Percentiles rank a stretch among this genome's conserved stretches.
phyloP scores from a whole-genome alignment of 805 yeast genomes.

The Candida gorgasii region DNA sequence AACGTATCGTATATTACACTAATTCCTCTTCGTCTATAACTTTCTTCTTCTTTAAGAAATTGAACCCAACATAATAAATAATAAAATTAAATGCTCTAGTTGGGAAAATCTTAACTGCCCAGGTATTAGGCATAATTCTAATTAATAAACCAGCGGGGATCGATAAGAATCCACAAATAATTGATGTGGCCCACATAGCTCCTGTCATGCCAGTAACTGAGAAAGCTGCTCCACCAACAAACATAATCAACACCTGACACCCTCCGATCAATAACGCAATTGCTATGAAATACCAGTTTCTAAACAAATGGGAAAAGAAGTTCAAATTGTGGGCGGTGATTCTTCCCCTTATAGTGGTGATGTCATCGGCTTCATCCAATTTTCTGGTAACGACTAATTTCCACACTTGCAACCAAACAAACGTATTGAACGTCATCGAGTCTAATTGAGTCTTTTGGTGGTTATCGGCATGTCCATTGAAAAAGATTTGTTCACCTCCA shows the following conservation, averaged over 20 bases:
- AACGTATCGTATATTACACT: slow-evolving; percentile 1
- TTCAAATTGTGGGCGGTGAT: slow-evolving; percentile 67
- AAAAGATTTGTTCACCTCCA: slow-evolving; percentile 63
- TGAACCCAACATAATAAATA: slow-evolving; percentile 38
- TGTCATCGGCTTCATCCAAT: slow-evolving; percentile 81
- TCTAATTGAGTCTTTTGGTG: slow-evolving; percentile 60
- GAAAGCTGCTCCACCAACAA: slow-evolving; percentile 96
- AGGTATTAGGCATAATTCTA: slow-evolving; percentile 79
- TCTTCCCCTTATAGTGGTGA: slow-evolving; percentile 56
- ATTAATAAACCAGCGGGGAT: slow-evolving; percentile 78
- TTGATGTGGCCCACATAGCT: slow-evolving; percentile 86
- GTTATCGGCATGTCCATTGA: slow-evolving; percentile 28
- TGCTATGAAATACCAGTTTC: slow-evolving; percentile 77
- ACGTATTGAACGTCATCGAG: slow-evolving; percentile 91
- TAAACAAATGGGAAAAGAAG: slow-evolving; percentile 76
- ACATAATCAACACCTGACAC: slow-evolving; percentile 88
- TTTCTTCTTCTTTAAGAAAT: slow-evolving; percentile 30
- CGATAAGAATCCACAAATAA: slow-evolving; percentile 76
- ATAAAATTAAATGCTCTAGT: slow-evolving; percentile 45
- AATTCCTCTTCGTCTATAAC: slow-evolving; percentile 8
- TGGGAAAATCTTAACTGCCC: slow-evolving; percentile 70
- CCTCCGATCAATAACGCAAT: slow-evolving; percentile 78
- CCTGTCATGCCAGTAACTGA: slow-evolving; percentile 77
- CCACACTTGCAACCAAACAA: slow-evolving; percentile 98
- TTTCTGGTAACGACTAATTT: slow-evolving; percentile 89